Evolutionary conservation across 2,329 filamentous ascomycete genomes (phyloP), one percentile per base, ranked within the genome.

Genomic region (Orbilia blumenaviensis): DNA sequence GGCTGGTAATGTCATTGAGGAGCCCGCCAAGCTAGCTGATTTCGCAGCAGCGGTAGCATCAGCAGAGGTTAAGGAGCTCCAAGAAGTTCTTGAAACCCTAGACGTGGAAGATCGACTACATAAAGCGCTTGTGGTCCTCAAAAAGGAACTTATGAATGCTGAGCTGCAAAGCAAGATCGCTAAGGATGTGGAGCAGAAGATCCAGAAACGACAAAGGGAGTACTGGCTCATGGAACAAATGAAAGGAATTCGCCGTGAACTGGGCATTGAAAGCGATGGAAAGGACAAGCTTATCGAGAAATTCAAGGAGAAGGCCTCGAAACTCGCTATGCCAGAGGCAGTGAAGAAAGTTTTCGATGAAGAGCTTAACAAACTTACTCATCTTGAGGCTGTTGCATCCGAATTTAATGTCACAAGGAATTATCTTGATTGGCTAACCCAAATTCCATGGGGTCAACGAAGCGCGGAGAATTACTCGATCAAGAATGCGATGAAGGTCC

Each of bases 211-310:
- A 29, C 95, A 99, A 83, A 90, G 95, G 62, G 95, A 99, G 82
- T 99, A 98, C 84, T 98, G 93, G 92, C 86, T 99, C 52, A 96
- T 97, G 93, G 95, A 99, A 84, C 96, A 99, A 83, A 97, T 99
- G 94, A 98, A 98, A 86, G 95, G 94, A 25, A 99, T 99, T 81
- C 91, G 93, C 72, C 89, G 95, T 72, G 95, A 99, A 83, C 88
- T 99, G 56, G 95, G 96, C 21, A 92, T 99, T 63, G 96, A 99
- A 82, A 96, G 93, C 4, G 95, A 99, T 81, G 95, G 96, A 78
- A 99, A 98, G 84, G 95, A 99, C 81, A 98, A 98, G 84, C 87
- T 99, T 10, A 92, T 99, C 0, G 95, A 98, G 83, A 96, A 92
- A 82, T 99, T 99, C 86, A 95, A 93, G 84, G 94, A 97, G 81